Conservation (phyloP, 805 yeast species). For the Alloascoidea africana region DNA sequence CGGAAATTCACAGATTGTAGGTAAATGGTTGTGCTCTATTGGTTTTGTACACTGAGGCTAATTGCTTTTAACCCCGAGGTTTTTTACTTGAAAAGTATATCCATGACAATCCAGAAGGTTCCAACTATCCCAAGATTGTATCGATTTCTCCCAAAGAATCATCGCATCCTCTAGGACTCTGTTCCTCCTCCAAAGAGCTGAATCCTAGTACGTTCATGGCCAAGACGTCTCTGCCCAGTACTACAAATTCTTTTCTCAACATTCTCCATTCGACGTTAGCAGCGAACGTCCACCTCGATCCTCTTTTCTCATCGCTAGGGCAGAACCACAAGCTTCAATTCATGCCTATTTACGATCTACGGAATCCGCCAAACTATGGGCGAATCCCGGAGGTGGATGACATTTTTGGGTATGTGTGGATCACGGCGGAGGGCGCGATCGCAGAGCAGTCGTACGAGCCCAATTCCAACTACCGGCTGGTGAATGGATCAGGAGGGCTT, state of each 20-base stretch:
- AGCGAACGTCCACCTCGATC: constrained; percentile 24
- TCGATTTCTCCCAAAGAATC: too few relatives aligned
- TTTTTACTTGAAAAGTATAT: too few relatives aligned
- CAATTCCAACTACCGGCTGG: constrained; percentile 43
- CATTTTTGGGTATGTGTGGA: constrained; percentile 53
- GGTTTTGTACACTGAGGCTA: too few relatives aligned
- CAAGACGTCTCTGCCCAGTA: neutral
- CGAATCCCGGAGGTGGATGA: constrained; percentile 60
- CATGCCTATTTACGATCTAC: constrained; percentile 61
- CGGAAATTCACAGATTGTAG: too few relatives aligned
- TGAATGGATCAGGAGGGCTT: constrained; percentile 32
- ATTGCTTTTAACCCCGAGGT: too few relatives aligned
- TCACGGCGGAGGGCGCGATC: constrained; percentile 38
- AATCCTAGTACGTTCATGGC: neutral
- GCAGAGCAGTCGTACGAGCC: constrained; percentile 36
- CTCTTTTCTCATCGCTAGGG: constrained; percentile 40
- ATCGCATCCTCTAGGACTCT: too few relatives aligned
- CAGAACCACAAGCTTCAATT: constrained; percentile 32
- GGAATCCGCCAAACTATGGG: constrained; percentile 48
- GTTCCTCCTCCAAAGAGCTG: too few relatives aligned
- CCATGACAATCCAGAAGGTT: too few relatives aligned
- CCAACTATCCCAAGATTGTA: too few relatives aligned
- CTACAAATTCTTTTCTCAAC: constrained; percentile 10
- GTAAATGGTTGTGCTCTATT: too few relatives aligned
- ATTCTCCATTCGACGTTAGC: constrained; percentile 7